A percentile compares a stretch with the other conserved stretches of the same genome.
Conservation (phyloP, 1,284 basidiomycete genomes). For the Cryptococcus sp. region DNA sequence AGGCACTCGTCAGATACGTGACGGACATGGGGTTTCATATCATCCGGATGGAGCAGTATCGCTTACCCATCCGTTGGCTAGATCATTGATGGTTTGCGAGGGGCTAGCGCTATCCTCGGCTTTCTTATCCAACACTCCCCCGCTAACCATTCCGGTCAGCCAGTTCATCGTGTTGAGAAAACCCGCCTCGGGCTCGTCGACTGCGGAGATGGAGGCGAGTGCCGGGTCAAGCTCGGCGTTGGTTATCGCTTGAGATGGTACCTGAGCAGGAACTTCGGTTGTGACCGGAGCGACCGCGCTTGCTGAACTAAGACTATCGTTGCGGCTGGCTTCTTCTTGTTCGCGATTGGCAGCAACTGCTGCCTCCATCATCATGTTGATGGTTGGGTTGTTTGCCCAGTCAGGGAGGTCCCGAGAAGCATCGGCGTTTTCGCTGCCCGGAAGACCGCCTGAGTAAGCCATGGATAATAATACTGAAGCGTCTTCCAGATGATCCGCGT, state of each 20-base stretch:
- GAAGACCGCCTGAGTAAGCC: conserved; percentile 48
- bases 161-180: conserved; percentile 48
- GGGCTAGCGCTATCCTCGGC: conserved; percentile 1
- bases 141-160: conserved; percentile 29
- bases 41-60: not conserved
- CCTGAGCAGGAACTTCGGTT: not conserved
- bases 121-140: conserved; percentile 20
- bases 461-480: conserved; percentile 52
- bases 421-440: conserved; percentile 17
- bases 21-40: not conserved
- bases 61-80: conserved; percentile 1
- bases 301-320: conserved; percentile 5
- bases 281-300: not conserved
- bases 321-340: conserved; percentile 10
- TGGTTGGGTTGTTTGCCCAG: conserved; percentile 32
- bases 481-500: conserved; percentile 50
- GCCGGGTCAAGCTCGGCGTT: conserved; percentile 10
- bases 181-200: conserved; percentile 23
- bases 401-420: conserved; percentile 25
- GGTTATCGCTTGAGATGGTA: not conserved
- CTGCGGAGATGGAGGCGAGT: conserved; percentile 2
- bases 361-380: conserved; percentile 35
- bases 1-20: not conserved
- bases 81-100: not conserved
- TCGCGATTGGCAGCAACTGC: conserved; percentile 15